phyloP scores from a whole-genome alignment of 495 filamentous ascomycete species.

The Penicillium egyptiacum region DNA sequence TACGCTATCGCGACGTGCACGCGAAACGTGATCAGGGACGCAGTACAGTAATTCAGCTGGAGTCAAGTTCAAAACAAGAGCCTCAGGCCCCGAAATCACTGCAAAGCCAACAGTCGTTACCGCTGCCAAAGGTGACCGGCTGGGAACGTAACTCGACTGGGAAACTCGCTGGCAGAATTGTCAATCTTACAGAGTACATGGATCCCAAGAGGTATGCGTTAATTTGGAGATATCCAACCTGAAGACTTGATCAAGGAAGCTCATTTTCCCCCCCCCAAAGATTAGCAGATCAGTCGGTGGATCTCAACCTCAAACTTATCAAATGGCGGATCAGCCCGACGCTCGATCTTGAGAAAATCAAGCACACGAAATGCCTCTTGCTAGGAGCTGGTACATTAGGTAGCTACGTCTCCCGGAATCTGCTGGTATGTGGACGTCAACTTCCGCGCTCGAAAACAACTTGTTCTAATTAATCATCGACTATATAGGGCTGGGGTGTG shows the following conservation, averaged over 20 bases:
- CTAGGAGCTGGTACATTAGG: conserved; percentile 95
- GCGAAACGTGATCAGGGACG: conserved; percentile 70
- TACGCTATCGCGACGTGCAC: conserved; percentile 89
- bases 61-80: conserved; percentile 44
- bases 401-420: conserved; percentile 84
- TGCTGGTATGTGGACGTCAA: conserved; percentile 56
- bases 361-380: conserved; percentile 85
- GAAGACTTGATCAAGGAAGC: not conserved
- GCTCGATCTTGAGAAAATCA: conserved; percentile 84
- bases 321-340: conserved; percentile 95
- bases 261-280: conserved; percentile 26
- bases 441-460: not conserved
- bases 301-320: conserved; percentile 96
- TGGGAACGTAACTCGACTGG: conserved; percentile 84
- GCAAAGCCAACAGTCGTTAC: conserved; percentile 28
- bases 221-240: not conserved
- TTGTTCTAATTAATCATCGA: conserved; percentile 2
- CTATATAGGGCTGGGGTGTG: conserved; percentile 81
- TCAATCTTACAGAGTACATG: conserved; percentile 87
- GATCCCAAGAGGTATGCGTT: conserved; percentile 66
- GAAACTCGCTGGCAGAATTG: conserved; percentile 71
- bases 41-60: conserved; percentile 72
- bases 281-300: conserved; percentile 92
- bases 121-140: conserved; percentile 84
- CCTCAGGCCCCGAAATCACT: conserved; percentile 24